Conservation (phyloP, 768 basidiomycete genomes). For the Pleurotus djamor region DNA sequence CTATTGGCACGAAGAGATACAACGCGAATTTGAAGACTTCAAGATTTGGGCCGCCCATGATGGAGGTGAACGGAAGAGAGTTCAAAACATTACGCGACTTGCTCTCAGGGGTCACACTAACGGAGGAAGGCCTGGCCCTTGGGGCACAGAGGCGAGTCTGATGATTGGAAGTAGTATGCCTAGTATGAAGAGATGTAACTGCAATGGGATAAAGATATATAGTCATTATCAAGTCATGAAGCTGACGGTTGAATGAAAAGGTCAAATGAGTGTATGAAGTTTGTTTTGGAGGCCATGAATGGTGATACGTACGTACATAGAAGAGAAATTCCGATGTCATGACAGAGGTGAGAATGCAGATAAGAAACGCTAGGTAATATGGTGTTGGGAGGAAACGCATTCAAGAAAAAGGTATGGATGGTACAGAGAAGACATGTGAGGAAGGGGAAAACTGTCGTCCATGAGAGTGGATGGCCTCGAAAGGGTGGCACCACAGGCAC, state of each 20-base stretch:
- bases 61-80: not conserved
- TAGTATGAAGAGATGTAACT: not conserved
- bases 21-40: slow-evolving; percentile 90
- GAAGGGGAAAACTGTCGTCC: not conserved
- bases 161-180: not conserved
- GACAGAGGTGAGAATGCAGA: not conserved
- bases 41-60: slow-evolving; percentile 74
- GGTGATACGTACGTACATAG: not conserved
- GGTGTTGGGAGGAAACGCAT: not conserved
- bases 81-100: not conserved
- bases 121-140: not conserved
- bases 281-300: not conserved
- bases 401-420: not conserved
- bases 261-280: not conserved
- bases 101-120: not conserved
- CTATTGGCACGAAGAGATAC: slow-evolving; percentile 83
- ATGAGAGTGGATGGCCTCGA: not conserved
- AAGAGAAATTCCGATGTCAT: not conserved
- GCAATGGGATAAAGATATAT: not conserved
- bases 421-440: not conserved
- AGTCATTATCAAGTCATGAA: not conserved
- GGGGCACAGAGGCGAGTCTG: not conserved
- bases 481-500: not conserved
- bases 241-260: not conserved
- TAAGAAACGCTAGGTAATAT: not conserved